A percentile compares a stretch with the other conserved stretches of the same genome.
These are phyloP conservation scores for Catharanthus roseus DNA, from an alignment of 257 asterid species.

Conservation along the genomic window DNA sequence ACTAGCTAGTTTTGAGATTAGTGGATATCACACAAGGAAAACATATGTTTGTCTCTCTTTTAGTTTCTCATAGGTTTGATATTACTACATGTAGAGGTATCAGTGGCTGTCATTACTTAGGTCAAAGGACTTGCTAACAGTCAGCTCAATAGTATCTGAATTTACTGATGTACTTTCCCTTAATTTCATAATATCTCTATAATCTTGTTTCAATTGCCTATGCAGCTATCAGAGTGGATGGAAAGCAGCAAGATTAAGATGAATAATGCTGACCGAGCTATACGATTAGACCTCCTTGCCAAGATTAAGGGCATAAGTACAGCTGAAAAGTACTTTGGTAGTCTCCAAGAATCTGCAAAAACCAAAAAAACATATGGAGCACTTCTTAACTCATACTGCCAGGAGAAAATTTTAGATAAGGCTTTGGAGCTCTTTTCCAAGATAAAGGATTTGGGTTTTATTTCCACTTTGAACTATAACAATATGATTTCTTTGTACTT, in stretches of 20 bases:
- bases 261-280: slow-evolving; percentile 45
- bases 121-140: background rate
- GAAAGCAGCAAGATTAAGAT: slow-evolving; percentile 34
- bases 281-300: slow-evolving; percentile 54
- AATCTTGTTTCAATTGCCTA: background rate
- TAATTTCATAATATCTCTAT: background rate
- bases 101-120: too few species aligned
- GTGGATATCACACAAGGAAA: too few species aligned
- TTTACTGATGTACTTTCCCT: background rate
- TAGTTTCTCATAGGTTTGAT: too few species aligned
- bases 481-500: slow-evolving; percentile 46
- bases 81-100: too few species aligned
- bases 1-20: too few species aligned
- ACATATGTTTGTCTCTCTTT: too few species aligned
- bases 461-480: slow-evolving; percentile 53
- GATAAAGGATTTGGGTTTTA: slow-evolving; percentile 38
- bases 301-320: slow-evolving; percentile 41
- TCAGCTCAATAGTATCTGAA: background rate
- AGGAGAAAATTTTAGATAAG: slow-evolving; percentile 44
- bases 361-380: slow-evolving; percentile 65
- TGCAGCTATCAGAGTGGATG: slow-evolving; percentile 68
- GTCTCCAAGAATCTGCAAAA: slow-evolving; percentile 49
- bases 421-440: slow-evolving; percentile 51
- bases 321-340: slow-evolving; percentile 62
- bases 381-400: slow-evolving; percentile 58